A percentile compares a stretch with the other conserved stretches of the same genome.
Evolutionary conservation across 345 rosid genomes (phyloP).

Genomic region (Draba incana): DNA sequence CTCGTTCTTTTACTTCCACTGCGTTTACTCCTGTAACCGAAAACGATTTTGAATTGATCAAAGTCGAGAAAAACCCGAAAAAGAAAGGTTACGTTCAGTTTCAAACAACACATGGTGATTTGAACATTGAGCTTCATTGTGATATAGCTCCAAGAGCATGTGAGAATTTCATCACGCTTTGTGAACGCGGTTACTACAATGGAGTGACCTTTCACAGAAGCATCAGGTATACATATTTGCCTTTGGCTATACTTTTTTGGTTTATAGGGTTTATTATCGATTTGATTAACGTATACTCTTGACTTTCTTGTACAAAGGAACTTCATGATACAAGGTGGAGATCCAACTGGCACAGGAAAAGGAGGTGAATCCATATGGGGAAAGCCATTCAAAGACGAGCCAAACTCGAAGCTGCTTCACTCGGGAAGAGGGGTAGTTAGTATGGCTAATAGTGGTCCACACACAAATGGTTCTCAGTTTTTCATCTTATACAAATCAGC

Average conservation of each 20-base stretch:
- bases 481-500: constrained; percentile 98
- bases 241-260: neutral
- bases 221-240: constrained; percentile 55
- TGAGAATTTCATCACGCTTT: constrained; percentile 87
- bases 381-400: constrained; percentile 91
- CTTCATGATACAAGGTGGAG: constrained; percentile 99
- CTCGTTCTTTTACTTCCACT: constrained; percentile 93
- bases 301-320: constrained; percentile 49
- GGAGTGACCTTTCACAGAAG: constrained; percentile 81
- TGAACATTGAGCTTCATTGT: constrained; percentile 92
- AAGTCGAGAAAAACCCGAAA: constrained; percentile 91
- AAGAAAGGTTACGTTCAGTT: constrained; percentile 97
- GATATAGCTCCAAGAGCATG: constrained; percentile 92
- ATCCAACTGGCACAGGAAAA: constrained; percentile 89
- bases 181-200: constrained; percentile 81
- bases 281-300: neutral
- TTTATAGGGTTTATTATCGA: neutral
- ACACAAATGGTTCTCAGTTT: constrained; percentile 96
- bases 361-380: constrained; percentile 99
- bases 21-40: constrained; percentile 83
- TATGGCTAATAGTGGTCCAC: constrained; percentile 98
- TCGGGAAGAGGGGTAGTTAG: constrained; percentile 94
- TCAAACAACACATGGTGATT: constrained; percentile 87
- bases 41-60: constrained; percentile 78
- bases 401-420: constrained; percentile 87